Evolutionary conservation across 2,329 filamentous ascomycete species (phyloP), one percentile per base, ranked within the genome.

Genomic region (Colletotrichum noveboracense): DNA sequence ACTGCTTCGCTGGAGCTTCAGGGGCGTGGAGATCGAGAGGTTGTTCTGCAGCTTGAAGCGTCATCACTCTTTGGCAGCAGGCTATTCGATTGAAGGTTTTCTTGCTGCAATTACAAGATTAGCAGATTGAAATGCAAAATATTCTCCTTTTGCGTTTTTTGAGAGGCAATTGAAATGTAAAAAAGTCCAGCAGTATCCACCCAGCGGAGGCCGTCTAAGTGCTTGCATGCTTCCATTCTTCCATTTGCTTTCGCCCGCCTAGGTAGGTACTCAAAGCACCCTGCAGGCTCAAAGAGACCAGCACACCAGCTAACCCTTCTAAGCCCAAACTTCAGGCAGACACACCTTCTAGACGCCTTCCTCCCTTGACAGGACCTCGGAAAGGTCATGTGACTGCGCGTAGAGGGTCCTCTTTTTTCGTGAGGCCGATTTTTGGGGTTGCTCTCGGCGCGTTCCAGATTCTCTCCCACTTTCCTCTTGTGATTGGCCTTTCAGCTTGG

Each of bases 331-430:
- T 70, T 56, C 61, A 65, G 66, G 71, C 66, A 74, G 58, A 61
- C 26, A 34, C 71, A 28, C 43, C 61, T 38, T 32, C 65, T 36
- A 36, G 26, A 30, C 30, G 26, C 58, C 36, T 48, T 71, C 36
- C 60, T 65, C 28, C 13, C 70, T 28, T 58, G 34, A 73, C 24
- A 70, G 65, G 18, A 48, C 38, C 18, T n/a, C 18, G 18, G 38
- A 38, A 48, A 38, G 28, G 55, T 74, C 75, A 76, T 66, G 75
- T 76, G 75, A 76, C 61, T 76, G 70, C 75, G 75, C 70, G 75
- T 76, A 32, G 66, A 76, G 56, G 72, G 32, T 64, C 73, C 43
- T 52, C 43, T 52, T 52, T 52, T 52, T 52, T 52, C 43, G 43
- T 52, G 43, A 21, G 43, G 43, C 43, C n/a, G 61, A 43, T 8